Evolutionary conservation across 192 early-diverging fungal genomes (phyloP), one percentile per base, ranked within the genome.

Genomic region (Coemansia sp.): DNA sequence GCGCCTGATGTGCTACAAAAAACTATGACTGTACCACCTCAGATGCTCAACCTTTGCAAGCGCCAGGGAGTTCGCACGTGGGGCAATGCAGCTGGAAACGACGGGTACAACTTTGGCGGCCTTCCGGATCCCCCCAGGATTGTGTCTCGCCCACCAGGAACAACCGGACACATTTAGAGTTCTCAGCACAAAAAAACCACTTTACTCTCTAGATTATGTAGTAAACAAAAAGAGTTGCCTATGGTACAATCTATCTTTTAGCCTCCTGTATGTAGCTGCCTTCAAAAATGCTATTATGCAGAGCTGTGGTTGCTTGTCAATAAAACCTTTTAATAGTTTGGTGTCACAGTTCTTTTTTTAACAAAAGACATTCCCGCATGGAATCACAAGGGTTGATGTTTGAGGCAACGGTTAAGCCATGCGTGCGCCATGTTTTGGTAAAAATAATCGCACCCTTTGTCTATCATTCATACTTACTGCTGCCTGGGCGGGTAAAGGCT

Each of bases 51-150:
- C 18, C 63, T 87, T n/a, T 95, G 93, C 74, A 64, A 64, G 13
- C 69, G 56, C 39, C 79, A 85, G 55, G 86, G 85, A 7, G 84
- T 86, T n/a, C 62, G 71, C 6, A 78, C 73, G 35, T 40, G 40
- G 14, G 93, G 92, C 0, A 95, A 93, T 65, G 92, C 87, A 20
- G 86, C 86, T n/a, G 92, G 93, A 21, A 91, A 90, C 8, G 45
- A 75, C 18, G 86, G 85, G 10, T 60, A 88, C 31, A 86, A 92
- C 72, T 67, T 93, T 62, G 76, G 34, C 14, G 90, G 89, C 48
- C 74, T 81, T 11, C 75, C 74, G 38, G 42, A 67, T 8, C 79
- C 84, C 14, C 77, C 85, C 6, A 59, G 38, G 16, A 26, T 62
- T 28, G 60, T 42, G 14, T 2, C 59, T 20, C 59, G 39, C 56